Conservation (phyloP, 1,284 basidiomycete genomes). For the Boletus semigastroideus region DNA sequence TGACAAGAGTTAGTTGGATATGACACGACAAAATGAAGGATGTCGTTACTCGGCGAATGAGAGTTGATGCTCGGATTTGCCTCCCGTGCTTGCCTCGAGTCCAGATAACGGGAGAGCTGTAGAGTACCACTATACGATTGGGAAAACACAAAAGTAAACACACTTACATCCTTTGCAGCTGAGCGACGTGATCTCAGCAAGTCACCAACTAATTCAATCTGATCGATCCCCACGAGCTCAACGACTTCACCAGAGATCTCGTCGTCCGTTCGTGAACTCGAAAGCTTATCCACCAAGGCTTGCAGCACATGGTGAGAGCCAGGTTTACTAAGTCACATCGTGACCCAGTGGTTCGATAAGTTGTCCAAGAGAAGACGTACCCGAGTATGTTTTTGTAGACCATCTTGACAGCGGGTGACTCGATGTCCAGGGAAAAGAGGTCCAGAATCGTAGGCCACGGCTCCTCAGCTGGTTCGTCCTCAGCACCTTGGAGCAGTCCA, state of each 20-base stretch:
- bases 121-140: background rate
- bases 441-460: slow-evolving; percentile 32
- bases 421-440: slow-evolving; percentile 15
- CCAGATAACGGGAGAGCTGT: slow-evolving; percentile 21
- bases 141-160: background rate
- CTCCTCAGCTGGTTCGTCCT: slow-evolving; percentile 16
- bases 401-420: background rate
- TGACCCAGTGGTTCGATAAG: slow-evolving; percentile 3
- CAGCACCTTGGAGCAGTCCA: slow-evolving; percentile 3
- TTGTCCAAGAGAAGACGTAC: slow-evolving; percentile 15
- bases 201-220: slow-evolving; percentile 68
- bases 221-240: slow-evolving; percentile 87
- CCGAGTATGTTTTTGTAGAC: slow-evolving; percentile 15
- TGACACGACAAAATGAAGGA: background rate
- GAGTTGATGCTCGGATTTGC: background rate
- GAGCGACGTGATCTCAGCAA: slow-evolving; percentile 50
- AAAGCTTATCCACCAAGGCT: slow-evolving; percentile 22
- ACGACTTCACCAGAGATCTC: slow-evolving; percentile 78
- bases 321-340: slow-evolving; percentile 15
- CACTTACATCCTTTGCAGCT: slow-evolving; percentile 43
- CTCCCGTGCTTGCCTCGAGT: background rate
- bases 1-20: slow-evolving; percentile 2
- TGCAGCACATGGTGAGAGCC: slow-evolving; percentile 10
- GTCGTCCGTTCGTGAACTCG: slow-evolving; percentile 46
- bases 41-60: slow-evolving; percentile 13